phyloP scores from a whole-genome alignment of 345 rosid species.

The Reutealis trisperma region DNA sequence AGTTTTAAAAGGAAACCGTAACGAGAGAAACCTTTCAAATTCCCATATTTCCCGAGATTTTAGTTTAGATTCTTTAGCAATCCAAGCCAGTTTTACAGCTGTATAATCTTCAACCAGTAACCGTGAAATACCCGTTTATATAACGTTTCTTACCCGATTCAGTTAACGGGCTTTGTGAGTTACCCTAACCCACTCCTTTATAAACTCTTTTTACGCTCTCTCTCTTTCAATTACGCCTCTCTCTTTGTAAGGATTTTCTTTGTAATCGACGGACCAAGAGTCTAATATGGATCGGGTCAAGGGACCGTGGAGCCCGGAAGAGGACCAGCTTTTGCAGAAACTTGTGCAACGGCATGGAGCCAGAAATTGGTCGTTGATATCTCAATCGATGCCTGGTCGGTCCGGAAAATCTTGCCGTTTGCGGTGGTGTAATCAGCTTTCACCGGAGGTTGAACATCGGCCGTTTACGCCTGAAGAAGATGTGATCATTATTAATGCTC shows the following conservation, averaged over 20 bases:
- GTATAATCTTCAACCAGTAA: conserved; percentile 29
- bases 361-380: conserved; percentile 32
- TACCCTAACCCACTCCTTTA: conserved; percentile 20
- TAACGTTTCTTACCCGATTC: conserved; percentile 7
- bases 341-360: conserved; percentile 22
- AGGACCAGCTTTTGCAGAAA: conserved; percentile 16
- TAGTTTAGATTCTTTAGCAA: conserved; percentile 12
- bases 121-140: conserved; percentile 21
- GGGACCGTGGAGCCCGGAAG: conserved; percentile 32
- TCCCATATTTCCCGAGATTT: conserved; percentile 2
- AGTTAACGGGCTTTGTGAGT: conserved; percentile 34
- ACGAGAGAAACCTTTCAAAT: conserved; percentile 5
- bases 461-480: conserved; percentile 30
- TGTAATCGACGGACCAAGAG: background rate
- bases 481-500: conserved; percentile 20
- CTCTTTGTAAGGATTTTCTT: background rate
- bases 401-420: conserved; percentile 38
- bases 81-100: conserved; percentile 28
- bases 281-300: conserved; percentile 20
- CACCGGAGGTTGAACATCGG: conserved; percentile 31
- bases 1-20: background rate
- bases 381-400: conserved; percentile 23
- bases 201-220: conserved; percentile 1
- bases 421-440: conserved; percentile 37
- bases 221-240: background rate